phyloP scores from a whole-genome alignment of 257 asterid genomes.

The Leptodermis oblonga region DNA sequence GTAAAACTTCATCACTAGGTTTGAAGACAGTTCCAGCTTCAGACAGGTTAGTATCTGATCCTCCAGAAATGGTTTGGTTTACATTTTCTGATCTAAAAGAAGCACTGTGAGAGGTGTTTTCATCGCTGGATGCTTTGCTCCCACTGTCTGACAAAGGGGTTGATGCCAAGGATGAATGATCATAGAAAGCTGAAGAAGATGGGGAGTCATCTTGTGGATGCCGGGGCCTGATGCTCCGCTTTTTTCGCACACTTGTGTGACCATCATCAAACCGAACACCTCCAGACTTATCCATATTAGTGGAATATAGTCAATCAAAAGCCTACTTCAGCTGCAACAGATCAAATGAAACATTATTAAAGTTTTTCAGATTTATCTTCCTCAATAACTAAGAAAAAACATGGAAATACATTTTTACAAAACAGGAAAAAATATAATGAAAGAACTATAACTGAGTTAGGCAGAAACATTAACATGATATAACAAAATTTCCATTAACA shows the following conservation, averaged over 20 bases:
- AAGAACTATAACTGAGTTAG: not conserved
- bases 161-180: conserved; percentile 50
- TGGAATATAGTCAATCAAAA: not conserved
- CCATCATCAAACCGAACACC: conserved; percentile 27
- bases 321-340: not conserved
- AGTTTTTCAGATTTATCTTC: not conserved
- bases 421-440: not conserved
- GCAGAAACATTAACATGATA: not conserved
- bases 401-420: not conserved
- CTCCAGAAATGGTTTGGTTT: conserved; percentile 24
- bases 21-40: conserved; percentile 34
- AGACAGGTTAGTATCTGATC: conserved; percentile 30
- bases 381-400: conserved; percentile 1
- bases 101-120: conserved; percentile 24
- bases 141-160: conserved; percentile 50
- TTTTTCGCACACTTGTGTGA: conserved; percentile 36
- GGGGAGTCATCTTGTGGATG: conserved; percentile 48
- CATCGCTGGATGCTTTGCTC: conserved; percentile 53
- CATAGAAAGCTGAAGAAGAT: conserved; percentile 37
- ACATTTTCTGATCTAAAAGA: conserved; percentile 20
- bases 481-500: not conserved
- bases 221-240: conserved; percentile 56
- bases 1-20: conserved; percentile 27
- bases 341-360: not conserved
- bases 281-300: conserved; percentile 46